These are phyloP conservation scores for Serpula lacrymans DNA, from an alignment of 768 basidiomycete species.

Conservation along the genomic window DNA sequence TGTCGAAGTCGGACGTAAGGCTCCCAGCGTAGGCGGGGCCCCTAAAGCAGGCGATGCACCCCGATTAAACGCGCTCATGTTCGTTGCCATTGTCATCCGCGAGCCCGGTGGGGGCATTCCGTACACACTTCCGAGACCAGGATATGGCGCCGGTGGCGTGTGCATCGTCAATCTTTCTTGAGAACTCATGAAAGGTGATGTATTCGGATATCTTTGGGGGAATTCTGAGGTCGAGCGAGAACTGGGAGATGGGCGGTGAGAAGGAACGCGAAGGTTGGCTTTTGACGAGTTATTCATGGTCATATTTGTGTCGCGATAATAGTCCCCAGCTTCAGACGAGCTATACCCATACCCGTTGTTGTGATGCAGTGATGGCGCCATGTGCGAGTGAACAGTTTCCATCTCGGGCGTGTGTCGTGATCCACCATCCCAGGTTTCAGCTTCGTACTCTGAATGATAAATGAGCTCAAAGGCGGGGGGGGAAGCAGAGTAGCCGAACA, in stretches of 20 bases:
- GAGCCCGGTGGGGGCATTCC: constrained; percentile 35
- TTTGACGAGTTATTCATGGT: constrained; percentile 34
- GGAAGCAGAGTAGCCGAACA: constrained; percentile 16
- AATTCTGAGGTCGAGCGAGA: constrained; percentile 27
- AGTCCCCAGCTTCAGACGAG: constrained; percentile 49
- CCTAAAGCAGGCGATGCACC: constrained; percentile 29
- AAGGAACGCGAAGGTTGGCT: constrained; percentile 22
- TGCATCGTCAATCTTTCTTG: constrained; percentile 20
- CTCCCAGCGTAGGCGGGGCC: constrained; percentile 27
- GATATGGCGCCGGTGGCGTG: constrained; percentile 43
- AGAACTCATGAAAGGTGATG: constrained; percentile 19
- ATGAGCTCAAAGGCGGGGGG: neutral
- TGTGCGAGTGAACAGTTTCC: constrained; percentile 47
- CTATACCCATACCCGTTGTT: constrained; percentile 38
- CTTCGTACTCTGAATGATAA: constrained; percentile 53
- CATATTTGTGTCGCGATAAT: constrained; percentile 53
- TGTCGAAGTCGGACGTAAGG: constrained; percentile 47
- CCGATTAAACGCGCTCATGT: constrained; percentile 39
- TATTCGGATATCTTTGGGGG: too few species aligned
- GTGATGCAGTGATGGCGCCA: constrained; percentile 36
- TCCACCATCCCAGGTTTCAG: constrained; percentile 54
- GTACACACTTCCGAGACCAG: constrained; percentile 40
- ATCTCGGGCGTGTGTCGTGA: constrained; percentile 39
- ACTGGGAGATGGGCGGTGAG: constrained; percentile 28
- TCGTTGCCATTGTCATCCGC: constrained; percentile 47